Conservation (phyloP, 257 asterid genomes). For the Galeopsis tetrahit region DNA sequence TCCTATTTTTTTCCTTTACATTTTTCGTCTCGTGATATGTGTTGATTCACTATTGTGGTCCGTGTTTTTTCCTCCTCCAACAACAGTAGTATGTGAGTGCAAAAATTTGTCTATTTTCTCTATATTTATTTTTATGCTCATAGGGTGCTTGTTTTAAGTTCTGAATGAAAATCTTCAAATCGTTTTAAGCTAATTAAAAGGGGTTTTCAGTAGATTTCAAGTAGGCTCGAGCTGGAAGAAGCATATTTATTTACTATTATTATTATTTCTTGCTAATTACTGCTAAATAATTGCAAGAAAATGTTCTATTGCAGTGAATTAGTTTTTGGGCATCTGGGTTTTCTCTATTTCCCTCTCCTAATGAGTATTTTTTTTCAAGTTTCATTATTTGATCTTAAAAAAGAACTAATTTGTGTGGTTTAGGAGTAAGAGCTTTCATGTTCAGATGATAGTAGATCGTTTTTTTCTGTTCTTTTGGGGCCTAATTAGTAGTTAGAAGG, state of each 20-base stretch:
- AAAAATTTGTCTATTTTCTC: background rate
- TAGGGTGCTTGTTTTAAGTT: background rate
- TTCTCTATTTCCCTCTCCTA: background rate
- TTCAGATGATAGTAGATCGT: conserved; percentile 18
- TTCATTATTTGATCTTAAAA: background rate
- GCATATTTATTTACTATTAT: background rate
- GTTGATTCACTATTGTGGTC: conserved; percentile 41
- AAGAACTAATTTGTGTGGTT: background rate
- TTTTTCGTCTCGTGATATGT: conserved; percentile 42
- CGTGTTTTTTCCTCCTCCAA: conserved; percentile 25
- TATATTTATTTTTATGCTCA: conserved; percentile 21
- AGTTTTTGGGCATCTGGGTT: conserved; percentile 23
- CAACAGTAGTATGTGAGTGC: conserved; percentile 39
- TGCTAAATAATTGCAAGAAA: conserved; percentile 5
- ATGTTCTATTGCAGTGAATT: background rate
- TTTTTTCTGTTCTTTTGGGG: conserved; percentile 14
- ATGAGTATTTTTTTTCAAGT: background rate
- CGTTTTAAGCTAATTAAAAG: background rate
- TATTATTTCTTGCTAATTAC: conserved; percentile 1
- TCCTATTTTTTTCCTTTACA: background rate
- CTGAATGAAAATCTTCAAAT: background rate
- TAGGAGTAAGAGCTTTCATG: background rate
- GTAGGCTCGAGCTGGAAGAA: conserved; percentile 30
- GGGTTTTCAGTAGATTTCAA: conserved; percentile 29
- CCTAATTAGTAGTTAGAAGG: conserved; percentile 4